Evolutionary conservation across 2,329 filamentous ascomycete species (phyloP), one percentile per base, ranked within the genome.

Genomic region (Exserohilum rostratum): DNA sequence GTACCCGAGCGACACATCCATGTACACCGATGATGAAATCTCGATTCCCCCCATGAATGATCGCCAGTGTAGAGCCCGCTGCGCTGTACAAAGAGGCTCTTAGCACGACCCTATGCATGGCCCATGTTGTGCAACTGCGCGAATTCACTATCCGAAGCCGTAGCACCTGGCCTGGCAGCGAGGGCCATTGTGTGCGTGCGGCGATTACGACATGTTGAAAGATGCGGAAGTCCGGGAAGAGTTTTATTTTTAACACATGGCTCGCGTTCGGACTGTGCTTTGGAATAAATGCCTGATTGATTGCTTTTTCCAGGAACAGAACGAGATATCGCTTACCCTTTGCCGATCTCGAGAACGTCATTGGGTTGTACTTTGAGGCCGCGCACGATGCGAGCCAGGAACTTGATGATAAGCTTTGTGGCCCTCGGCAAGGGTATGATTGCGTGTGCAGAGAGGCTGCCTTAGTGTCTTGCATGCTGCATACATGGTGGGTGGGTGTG

Each of bases 81-180:
- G 15, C 13, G 31, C n/a, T 20, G 30, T 17, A 15, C 18, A 15
- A 35, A 25, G 20, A 15, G 15, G 31, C 30, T 12, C 20, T 13
- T 11, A 25, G 30, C 18, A 13, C 18, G 31, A 18, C 10, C 20
- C 33, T n/a, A 12, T 45, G 12, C 17, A 44, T 29, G 34, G 20
- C 35, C 31, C 33, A 34, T 50, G 46, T 12, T 25, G 51, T 50
- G 27, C 33, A 5, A 38, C 46, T 34, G 18, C 39, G 33, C 13
- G 38, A 25, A 45, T 34, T 22, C 39, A 18, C 20, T 45, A 40
- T 45, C 40, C 33, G 51, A 45, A 30, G 46, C 34, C 15, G 27
- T 31, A 34, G 31, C 38, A 47, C 51, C 12, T 15, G 45, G 45
- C 31, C 33, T 50, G 33, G 34, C 20, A 54, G 48, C 39, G 42